Evolutionary conservation across 2,329 filamentous ascomycete species (phyloP), one percentile per base, ranked within the genome.

Genomic region (Fusarium pseudonygamai): DNA sequence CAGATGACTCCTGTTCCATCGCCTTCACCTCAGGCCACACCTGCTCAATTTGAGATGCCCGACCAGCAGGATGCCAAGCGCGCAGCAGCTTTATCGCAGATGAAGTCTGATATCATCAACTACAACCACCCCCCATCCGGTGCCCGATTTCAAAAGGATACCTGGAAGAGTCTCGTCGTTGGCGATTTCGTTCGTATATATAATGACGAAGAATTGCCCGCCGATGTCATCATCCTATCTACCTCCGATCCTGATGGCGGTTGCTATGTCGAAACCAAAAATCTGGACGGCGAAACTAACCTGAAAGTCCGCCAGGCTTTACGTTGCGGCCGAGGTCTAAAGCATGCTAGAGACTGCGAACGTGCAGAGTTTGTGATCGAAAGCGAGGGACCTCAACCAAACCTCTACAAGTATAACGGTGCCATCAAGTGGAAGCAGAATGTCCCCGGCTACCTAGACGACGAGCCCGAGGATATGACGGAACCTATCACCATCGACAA

Each of bases 221-320:
- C 96, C 53, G 96, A 99, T 82, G 87, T 99, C 52, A 92, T 98
- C 53, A 93, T 99, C 47, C 84, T 99, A 30, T 93, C 96, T 6
- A 98, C 96, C 1, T 97, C 96, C 6, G 96, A 98, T 77, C 89
- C 93, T 2, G 96, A 99, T 77, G 96, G 96, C 57, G 94, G 94
- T 42, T 99, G 96, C 83, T 99, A 98, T 78, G 93, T 99, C 28
- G 96, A 99, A 83, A 99, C 96, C 6, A 99, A 98, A 86, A 98
- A 97, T 80, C 82, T 99, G 85, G 96, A 99, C 79, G 96, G 96
- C 57, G 96, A 99, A 84, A 99, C 96, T 6, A 99, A 99, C 78
- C 85, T 99, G 71, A 99, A 99, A 83, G 95, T 98, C 70, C 93
- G 96, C 67, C 93, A 96, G 79, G 94, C 96, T 26, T 87, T 99